These are phyloP conservation scores for Wickerhamomyces sydowiorum DNA, from an alignment of 805 yeast genomes.

Conservation along the genomic window DNA sequence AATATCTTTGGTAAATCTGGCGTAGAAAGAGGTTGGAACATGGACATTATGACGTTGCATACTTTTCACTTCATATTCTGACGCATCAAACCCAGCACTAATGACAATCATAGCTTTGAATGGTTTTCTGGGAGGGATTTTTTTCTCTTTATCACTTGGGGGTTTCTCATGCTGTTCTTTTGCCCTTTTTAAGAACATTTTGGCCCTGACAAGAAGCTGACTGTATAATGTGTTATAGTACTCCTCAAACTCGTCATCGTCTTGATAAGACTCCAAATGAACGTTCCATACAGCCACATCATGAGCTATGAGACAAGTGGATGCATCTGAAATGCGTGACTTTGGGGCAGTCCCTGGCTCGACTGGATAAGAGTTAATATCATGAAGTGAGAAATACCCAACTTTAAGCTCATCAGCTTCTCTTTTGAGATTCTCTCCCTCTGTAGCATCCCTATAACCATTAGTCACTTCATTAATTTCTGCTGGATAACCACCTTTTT, in stretches of 20 bases:
- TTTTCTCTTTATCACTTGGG: conserved; percentile 7
- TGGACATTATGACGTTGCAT: conserved; percentile 83
- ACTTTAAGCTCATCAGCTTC: conserved; percentile 47
- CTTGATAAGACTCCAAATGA: conserved; percentile 61
- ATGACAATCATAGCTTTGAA: conserved; percentile 60
- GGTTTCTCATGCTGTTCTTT: conserved; percentile 37
- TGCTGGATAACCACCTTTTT: conserved; percentile 56
- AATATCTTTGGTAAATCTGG: conserved; percentile 66
- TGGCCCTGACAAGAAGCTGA: no score
- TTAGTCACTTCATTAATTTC: conserved; percentile 34
- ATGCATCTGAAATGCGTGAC: conserved; percentile 69
- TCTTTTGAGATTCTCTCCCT: conserved; percentile 40
- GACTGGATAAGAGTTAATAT: conserved; percentile 81
- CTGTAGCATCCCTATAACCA: conserved; percentile 17
- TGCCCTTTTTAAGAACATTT: conserved; percentile 60
- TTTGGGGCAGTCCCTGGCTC: conserved; percentile 67
- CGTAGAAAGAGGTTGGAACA: conserved; percentile 76
- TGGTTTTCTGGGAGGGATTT: conserved; percentile 25
- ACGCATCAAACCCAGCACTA: conserved; percentile 87
- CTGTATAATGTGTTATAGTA: conserved; percentile 57
- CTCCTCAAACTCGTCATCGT: conserved; percentile 58
- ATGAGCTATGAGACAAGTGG: conserved; percentile 73
- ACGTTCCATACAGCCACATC: conserved; percentile 80
- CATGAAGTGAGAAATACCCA: conserved; percentile 81
- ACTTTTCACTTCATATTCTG: conserved; percentile 72